A percentile compares a stretch with the other conserved stretches of the same genome.
Conservation (phyloP, 768 basidiomycete species). For the Boletus sp. region DNA sequence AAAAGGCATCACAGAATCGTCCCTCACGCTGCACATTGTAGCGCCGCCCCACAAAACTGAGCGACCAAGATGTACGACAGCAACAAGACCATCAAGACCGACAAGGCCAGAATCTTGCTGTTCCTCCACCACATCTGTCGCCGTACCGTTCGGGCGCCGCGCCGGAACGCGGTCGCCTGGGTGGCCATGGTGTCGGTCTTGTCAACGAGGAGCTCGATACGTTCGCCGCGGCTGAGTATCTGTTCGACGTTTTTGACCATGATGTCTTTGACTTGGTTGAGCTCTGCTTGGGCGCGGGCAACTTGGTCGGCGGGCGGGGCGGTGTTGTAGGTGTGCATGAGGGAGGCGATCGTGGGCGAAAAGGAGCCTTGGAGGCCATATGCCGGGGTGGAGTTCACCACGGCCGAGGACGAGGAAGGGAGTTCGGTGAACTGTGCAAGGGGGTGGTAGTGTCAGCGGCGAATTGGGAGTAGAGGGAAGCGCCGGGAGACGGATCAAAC, state of each 20-base stretch:
- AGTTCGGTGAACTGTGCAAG: slow-evolving; percentile 54
- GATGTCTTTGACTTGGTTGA: slow-evolving; percentile 90
- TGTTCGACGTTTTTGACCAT: slow-evolving; percentile 99
- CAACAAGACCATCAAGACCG: slow-evolving; percentile 67
- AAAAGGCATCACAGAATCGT: not conserved
- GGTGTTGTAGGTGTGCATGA: slow-evolving; percentile 89
- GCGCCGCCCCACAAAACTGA: slow-evolving; percentile 82
- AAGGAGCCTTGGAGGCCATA: slow-evolving; percentile 73
- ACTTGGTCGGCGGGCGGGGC: slow-evolving; percentile 87
- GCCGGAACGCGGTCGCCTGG: slow-evolving; percentile 89
- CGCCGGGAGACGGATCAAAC: not conserved
- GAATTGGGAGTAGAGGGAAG: not conserved
- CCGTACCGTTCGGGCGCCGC: slow-evolving; percentile 81
- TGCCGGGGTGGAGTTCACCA: slow-evolving; percentile 46
- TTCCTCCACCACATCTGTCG: slow-evolving; percentile 92
- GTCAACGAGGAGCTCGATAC: slow-evolving; percentile 93
- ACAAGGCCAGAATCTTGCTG: slow-evolving; percentile 63
- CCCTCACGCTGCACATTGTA: slow-evolving; percentile 53
- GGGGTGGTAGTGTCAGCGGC: not conserved
- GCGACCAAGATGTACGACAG: slow-evolving; percentile 82
- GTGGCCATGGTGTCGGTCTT: slow-evolving; percentile 96
- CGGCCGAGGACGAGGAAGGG: slow-evolving; percentile 62
- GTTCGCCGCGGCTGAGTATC: slow-evolving; percentile 90
- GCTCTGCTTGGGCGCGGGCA: slow-evolving; percentile 83
- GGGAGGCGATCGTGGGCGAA: slow-evolving; percentile 62